A percentile compares a stretch with the other conserved stretches of the same genome.
Evolutionary conservation across 1,139 yeast species (phyloP).

Genomic region (Saccharomyces hybrid): DNA sequence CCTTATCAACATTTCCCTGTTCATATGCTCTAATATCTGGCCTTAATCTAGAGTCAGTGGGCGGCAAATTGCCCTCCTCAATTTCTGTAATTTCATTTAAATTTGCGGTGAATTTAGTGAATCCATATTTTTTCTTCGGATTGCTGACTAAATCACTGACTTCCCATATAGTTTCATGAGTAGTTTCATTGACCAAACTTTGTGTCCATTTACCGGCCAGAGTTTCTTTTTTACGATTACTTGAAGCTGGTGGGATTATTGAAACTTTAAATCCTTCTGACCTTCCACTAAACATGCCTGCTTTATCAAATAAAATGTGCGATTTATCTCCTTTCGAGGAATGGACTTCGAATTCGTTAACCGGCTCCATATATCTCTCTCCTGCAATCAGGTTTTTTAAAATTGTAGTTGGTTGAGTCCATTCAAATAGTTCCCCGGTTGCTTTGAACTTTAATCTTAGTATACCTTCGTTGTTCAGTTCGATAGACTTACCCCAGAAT

Average conservation of each 20-base stretch:
- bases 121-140: constrained; percentile 66
- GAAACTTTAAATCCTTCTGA: constrained; percentile 67
- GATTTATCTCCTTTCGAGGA: constrained; percentile 66
- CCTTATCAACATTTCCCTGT: constrained; percentile 55
- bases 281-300: constrained; percentile 73
- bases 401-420: constrained; percentile 77
- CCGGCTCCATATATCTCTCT: constrained; percentile 87
- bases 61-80: constrained; percentile 59
- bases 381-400: constrained; percentile 88
- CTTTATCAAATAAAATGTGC: constrained; percentile 64
- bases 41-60: constrained; percentile 82
- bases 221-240: constrained; percentile 13
- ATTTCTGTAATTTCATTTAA: constrained; percentile 70
- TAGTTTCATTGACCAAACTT: constrained; percentile 18
- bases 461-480: constrained; percentile 67
- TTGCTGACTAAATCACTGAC: constrained; percentile 44
- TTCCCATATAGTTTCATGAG: constrained; percentile 37
- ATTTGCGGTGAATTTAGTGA: constrained; percentile 72
- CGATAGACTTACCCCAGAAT: constrained; percentile 93
- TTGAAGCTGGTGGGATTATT: constrained; percentile 38
- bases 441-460: constrained; percentile 47
- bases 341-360: constrained; percentile 56
- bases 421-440: constrained; percentile 66
- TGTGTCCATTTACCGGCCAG: constrained; percentile 31
- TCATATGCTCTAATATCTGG: constrained; percentile 79